Conservation (phyloP, 108 stramenopile species). For the Skeletonema grethae region DNA sequence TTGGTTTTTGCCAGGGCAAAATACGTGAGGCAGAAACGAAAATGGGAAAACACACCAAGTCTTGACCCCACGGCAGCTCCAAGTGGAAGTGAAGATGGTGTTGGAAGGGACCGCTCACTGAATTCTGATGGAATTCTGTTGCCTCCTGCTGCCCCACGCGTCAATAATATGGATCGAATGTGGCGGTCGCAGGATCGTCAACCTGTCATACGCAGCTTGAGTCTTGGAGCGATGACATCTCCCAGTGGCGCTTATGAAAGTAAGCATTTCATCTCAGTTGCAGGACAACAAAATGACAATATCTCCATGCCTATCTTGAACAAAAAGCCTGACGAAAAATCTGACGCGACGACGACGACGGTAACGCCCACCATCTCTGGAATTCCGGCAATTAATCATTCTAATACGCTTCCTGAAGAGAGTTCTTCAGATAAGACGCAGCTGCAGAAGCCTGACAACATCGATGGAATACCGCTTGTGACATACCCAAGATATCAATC, state of each 20-base stretch:
- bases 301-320: background rate
- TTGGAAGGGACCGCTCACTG: slow-evolving; percentile 1
- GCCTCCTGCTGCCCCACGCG: slow-evolving; percentile 15
- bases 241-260: slow-evolving; percentile 5
- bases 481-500: slow-evolving; percentile 82
- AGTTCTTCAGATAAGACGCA: slow-evolving; percentile 6
- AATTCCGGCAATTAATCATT: slow-evolving; percentile 1
- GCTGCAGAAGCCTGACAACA: slow-evolving; percentile 23
- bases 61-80: slow-evolving; percentile 27
- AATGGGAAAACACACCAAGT: slow-evolving; percentile 35
- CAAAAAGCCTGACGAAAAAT: background rate
- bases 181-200: slow-evolving; percentile 14
- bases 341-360: background rate
- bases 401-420: slow-evolving; percentile 10
- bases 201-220: slow-evolving; percentile 29
- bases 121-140: slow-evolving; percentile 11
- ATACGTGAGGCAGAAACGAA: slow-evolving; percentile 32
- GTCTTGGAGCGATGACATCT: slow-evolving; percentile 29
- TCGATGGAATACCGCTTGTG: slow-evolving; percentile 77
- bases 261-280: slow-evolving; percentile 15
- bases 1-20: slow-evolving; percentile 22
- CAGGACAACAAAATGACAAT: slow-evolving; percentile 7
- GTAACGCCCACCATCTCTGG: background rate
- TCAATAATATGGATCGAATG: background rate
- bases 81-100: slow-evolving; percentile 28